Conservation (phyloP, 2,329 filamentous ascomycete genomes). For the Orbilia blumenaviensis region DNA sequence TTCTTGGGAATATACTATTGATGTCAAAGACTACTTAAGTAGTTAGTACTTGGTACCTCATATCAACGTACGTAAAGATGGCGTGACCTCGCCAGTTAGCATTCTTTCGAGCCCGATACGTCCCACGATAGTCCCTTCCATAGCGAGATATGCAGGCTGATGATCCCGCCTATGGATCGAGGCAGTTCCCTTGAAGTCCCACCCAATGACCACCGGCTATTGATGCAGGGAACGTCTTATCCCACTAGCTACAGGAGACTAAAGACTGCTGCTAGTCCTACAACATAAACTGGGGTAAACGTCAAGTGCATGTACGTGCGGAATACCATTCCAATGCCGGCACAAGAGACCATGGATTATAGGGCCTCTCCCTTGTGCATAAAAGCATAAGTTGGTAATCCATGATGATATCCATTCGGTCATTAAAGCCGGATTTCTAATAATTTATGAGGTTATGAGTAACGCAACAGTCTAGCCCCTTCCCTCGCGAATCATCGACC, state of each 20-base stretch:
- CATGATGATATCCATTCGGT: too few species aligned
- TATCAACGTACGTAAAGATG: slow-evolving; percentile 3
- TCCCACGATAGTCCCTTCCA: too few species aligned
- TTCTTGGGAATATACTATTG: background rate
- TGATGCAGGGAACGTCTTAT: slow-evolving; percentile 26
- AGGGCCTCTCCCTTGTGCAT: background rate
- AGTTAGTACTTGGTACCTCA: background rate
- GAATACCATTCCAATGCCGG: background rate
- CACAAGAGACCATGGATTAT: slow-evolving; percentile 20
- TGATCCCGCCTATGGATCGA: slow-evolving; percentile 26
- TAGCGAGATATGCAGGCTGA: slow-evolving; percentile 11
- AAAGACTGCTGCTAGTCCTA: too few species aligned
- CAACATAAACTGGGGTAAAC: slow-evolving; percentile 1
- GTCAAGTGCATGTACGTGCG: background rate
- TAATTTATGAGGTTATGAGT: background rate
- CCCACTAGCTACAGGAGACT: too few species aligned
- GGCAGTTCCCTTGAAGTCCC: background rate
- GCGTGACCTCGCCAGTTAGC: slow-evolving; percentile 14
- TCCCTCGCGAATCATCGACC: background rate
- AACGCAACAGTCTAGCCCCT: slow-evolving; percentile 2
- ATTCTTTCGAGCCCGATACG: too few species aligned
- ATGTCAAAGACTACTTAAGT: too few species aligned
- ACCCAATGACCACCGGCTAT: background rate
- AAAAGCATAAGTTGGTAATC: background rate
- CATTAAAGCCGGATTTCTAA: slow-evolving; percentile 37